phyloP scores from a whole-genome alignment of 2,329 filamentous ascomycete genomes.

The Aspergillus piperis region DNA sequence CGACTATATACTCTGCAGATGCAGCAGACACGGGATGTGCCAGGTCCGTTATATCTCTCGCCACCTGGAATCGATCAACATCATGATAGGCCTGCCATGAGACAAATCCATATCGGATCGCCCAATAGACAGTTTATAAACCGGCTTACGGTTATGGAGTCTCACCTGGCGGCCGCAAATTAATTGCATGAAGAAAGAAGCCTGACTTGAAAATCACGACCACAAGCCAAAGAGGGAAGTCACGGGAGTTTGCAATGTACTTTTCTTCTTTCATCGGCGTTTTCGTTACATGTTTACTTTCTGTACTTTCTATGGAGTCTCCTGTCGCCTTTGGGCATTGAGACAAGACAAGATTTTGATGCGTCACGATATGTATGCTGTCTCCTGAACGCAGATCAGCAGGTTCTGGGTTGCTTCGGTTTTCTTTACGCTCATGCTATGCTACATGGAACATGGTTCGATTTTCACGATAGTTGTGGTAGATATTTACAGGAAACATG shows the following conservation, averaged over 20 bases:
- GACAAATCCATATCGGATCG: slow-evolving; percentile 1
- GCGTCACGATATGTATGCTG: slow-evolving; percentile 20
- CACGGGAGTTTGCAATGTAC: not conserved
- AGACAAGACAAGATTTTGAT: slow-evolving; percentile 15
- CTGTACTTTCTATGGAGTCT: slow-evolving; percentile 2
- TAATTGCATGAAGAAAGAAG: not conserved
- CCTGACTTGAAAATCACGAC: not conserved
- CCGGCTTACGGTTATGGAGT: not conserved
- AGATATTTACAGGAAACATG: slow-evolving; percentile 9
- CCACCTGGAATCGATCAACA: slow-evolving; percentile 4
- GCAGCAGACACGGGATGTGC: slow-evolving; percentile 12
- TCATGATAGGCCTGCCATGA: slow-evolving; percentile 9
- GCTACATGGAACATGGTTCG: slow-evolving; percentile 13
- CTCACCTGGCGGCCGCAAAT: not conserved
- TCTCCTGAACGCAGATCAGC: slow-evolving; percentile 7
- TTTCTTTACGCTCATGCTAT: slow-evolving; percentile 10
- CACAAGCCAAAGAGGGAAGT: slow-evolving; percentile 5
- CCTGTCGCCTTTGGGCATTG: slow-evolving; percentile 1
- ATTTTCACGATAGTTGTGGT: slow-evolving; percentile 8
- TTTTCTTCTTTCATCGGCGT: slow-evolving; percentile 2
- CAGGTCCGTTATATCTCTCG: slow-evolving; percentile 8
- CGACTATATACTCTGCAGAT: slow-evolving; percentile 8
- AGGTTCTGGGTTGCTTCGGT: slow-evolving; percentile 7
- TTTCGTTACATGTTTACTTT: not conserved
- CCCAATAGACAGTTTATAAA: not conserved